Conservation (phyloP, 495 filamentous ascomycete species). For the Podospora pseudoanserina region DNA sequence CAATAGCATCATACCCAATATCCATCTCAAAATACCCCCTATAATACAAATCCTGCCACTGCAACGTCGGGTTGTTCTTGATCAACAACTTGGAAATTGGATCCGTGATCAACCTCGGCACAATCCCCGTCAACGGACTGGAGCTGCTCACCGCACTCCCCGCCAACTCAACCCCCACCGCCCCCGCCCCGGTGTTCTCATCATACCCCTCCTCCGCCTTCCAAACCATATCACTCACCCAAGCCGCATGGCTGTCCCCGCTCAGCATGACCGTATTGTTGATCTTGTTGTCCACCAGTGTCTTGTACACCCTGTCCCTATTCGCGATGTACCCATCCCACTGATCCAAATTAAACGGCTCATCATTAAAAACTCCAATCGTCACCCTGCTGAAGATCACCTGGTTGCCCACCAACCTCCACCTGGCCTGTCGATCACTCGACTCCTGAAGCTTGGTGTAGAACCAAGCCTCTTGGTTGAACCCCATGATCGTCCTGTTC, state of each 20-base stretch:
- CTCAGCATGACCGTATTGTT: constrained; percentile 64
- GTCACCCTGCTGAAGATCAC: constrained; percentile 59
- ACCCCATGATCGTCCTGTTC: constrained; percentile 59
- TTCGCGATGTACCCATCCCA: constrained; percentile 66
- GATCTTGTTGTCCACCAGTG: constrained; percentile 59
- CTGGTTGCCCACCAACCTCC: constrained; percentile 65
- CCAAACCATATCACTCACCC: constrained; percentile 65
- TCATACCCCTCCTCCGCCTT: constrained; percentile 55
- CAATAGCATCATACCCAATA: constrained; percentile 46
- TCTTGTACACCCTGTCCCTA: constrained; percentile 57
- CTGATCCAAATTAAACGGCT: constrained; percentile 56
- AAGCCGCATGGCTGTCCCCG: constrained; percentile 61
- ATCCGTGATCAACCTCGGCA: constrained; percentile 18
- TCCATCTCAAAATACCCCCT: constrained; percentile 59
- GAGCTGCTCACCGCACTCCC: constrained; percentile 58
- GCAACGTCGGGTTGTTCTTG: constrained; percentile 53
- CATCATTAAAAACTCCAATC: constrained; percentile 46
- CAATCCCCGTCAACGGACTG: constrained; percentile 48
- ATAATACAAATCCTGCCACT: constrained; percentile 68
- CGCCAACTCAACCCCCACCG: constrained; percentile 64
- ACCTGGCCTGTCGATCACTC: constrained; percentile 51
- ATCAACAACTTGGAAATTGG: constrained; percentile 39
- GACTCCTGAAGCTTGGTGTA: constrained; percentile 56
- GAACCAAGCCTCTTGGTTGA: constrained; percentile 66
- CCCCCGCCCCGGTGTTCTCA: constrained; percentile 51